phyloP scores from a whole-genome alignment of 495 filamentous ascomycete genomes.

The Podospora bellae-mahoneyi region DNA sequence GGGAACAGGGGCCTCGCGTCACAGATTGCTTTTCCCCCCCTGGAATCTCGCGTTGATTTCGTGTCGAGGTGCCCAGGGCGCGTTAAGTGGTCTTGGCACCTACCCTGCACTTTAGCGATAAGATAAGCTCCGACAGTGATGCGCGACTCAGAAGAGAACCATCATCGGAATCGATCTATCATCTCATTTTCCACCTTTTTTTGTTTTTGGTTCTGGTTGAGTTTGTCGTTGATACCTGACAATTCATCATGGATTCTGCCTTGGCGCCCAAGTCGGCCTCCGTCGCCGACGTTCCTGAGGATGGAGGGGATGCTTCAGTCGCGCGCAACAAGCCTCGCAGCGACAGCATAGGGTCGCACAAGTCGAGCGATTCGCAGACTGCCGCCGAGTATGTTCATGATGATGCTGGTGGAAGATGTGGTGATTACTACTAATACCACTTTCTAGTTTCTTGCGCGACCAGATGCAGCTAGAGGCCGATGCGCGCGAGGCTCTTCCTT shows the following conservation, averaged over 20 bases:
- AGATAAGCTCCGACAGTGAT: background rate
- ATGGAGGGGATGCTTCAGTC: slow-evolving; percentile 22
- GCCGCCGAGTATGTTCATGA: slow-evolving; percentile 67
- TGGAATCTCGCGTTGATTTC: slow-evolving; percentile 24
- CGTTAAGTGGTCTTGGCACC: slow-evolving; percentile 40
- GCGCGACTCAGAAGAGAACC: background rate
- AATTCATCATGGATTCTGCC: slow-evolving; percentile 31
- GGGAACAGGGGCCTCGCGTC: slow-evolving; percentile 21
- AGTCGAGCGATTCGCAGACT: slow-evolving; percentile 72
- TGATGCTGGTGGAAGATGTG: background rate
- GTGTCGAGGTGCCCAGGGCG: slow-evolving; percentile 17
- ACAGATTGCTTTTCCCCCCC: slow-evolving; percentile 9
- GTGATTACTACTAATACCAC: background rate
- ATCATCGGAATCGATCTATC: background rate
- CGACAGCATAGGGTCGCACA: slow-evolving; percentile 59
- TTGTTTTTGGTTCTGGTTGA: background rate
- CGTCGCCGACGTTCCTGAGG: slow-evolving; percentile 14
- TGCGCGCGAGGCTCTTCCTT: slow-evolving; percentile 90
- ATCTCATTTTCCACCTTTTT: too few species aligned
- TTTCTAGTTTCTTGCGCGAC: slow-evolving; percentile 71
- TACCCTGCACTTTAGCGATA: background rate
- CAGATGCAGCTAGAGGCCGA: slow-evolving; percentile 91
- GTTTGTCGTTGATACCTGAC: background rate
- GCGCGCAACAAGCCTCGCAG: slow-evolving; percentile 35
- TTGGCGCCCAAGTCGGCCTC: slow-evolving; percentile 20